Conservation (phyloP, 225 moss, liverwort and hornwort species). For the Physcomitrium patens region DNA sequence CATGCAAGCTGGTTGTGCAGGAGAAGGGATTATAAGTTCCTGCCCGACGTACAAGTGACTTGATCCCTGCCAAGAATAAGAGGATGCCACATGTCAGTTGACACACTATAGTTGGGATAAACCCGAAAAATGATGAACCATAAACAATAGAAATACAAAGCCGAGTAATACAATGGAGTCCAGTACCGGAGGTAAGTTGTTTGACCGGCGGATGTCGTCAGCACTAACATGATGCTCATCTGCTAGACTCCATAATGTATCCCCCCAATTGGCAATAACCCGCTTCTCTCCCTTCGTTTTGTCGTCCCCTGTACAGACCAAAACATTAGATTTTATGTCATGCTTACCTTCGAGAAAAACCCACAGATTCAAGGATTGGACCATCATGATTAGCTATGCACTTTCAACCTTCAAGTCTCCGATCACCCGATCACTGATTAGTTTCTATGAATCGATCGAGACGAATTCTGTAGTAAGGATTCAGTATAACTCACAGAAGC, state of each 20-base stretch:
- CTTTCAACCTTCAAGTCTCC: background rate
- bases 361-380: background rate
- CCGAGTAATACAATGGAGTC: background rate
- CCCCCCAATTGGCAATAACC: constrained; percentile 53
- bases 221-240: constrained; percentile 48
- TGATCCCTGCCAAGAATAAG: constrained; percentile 35
- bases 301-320: constrained; percentile 37
- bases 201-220: constrained; percentile 43
- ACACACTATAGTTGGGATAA: background rate
- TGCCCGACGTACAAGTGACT: constrained; percentile 45
- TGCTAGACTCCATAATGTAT: constrained; percentile 46
- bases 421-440: background rate
- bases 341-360: background rate
- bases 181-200: constrained; percentile 40
- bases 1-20: constrained; percentile 35
- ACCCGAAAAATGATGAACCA: background rate
- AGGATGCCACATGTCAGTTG: background rate
- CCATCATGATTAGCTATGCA: background rate
- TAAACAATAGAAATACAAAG: background rate
- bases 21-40: constrained; percentile 48
- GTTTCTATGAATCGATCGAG: background rate
- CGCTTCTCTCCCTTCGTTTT: constrained; percentile 44
- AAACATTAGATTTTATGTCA: background rate
- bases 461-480: background rate
- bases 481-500: constrained; percentile 35